A percentile compares a stretch with the other conserved stretches of the same genome.
These are phyloP conservation scores for Malus hybrid DNA, from an alignment of 331 rosid species.

Conservation along the genomic window DNA sequence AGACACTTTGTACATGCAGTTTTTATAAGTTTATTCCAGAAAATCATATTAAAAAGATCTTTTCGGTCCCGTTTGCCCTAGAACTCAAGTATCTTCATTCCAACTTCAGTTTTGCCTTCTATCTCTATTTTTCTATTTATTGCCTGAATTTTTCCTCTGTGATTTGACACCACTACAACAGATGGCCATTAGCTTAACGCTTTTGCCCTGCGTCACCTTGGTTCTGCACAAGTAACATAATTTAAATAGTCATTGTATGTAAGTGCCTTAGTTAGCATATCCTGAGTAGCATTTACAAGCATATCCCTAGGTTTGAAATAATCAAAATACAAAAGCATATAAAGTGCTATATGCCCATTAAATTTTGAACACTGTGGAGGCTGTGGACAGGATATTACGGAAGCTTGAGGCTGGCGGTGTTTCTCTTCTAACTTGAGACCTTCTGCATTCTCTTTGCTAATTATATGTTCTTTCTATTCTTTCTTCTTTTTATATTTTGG, in stretches of 20 bases:
- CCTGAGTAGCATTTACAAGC: neutral
- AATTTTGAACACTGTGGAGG: neutral
- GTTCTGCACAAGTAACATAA: neutral
- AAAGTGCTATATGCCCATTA: neutral
- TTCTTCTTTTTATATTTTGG: neutral
- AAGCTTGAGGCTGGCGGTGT: neutral
- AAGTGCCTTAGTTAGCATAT: neutral
- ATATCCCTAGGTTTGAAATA: neutral
- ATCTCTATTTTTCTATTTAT: too few relatives aligned
- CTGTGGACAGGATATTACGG: neutral
- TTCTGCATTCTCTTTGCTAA: neutral
- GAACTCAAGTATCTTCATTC: neutral
- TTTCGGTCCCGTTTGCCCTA: neutral
- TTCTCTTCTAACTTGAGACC: neutral
- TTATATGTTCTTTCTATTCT: neutral
- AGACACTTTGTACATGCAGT: neutral
- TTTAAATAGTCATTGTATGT: neutral
- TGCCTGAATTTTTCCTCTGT: neutral
- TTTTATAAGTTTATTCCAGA: neutral
- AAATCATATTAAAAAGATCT: too few relatives aligned
- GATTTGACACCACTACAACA: neutral
- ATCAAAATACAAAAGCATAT: neutral
- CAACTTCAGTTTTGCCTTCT: neutral
- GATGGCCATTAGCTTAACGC: neutral
- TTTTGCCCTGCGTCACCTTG: neutral